Conservation (phyloP, 345 rosid species). For the Noccaea bulbosa region DNA sequence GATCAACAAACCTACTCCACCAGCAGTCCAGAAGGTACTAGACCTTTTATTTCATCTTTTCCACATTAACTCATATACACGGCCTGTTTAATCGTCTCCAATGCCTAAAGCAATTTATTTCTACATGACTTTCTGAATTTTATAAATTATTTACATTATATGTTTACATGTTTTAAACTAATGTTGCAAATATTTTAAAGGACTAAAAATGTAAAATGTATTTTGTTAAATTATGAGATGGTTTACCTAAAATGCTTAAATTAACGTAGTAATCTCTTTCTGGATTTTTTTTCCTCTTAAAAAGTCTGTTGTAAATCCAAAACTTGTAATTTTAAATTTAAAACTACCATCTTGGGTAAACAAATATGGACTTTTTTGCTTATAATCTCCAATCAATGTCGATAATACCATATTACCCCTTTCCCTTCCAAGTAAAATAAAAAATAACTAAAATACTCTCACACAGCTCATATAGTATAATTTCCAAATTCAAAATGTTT, state of each 20-base stretch:
- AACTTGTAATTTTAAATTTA: too few species aligned
- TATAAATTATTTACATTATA: neutral
- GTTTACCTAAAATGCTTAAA: neutral
- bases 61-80: conserved; percentile 2
- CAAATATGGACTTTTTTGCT: too few species aligned
- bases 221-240: neutral
- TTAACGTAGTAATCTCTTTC: neutral
- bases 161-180: too few species aligned
- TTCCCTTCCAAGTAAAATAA: too few species aligned
- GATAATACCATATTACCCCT: neutral
- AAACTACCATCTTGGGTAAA: too few species aligned
- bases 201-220: neutral
- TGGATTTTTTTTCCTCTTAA: neutral
- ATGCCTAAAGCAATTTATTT: neutral
- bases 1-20: conserved; percentile 18
- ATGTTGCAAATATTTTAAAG: too few species aligned
- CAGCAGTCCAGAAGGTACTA: conserved; percentile 40
- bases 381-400: too few species aligned
- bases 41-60: neutral
- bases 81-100: neutral
- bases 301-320: too few species aligned
- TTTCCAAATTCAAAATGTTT: conserved; percentile 40
- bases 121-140: neutral
- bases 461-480: too few species aligned
- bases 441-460: neutral